Evolutionary conservation across 345 rosid genomes (phyloP), one percentile per base, ranked within the genome.

Genomic region (Raphanus raphanistrum): DNA sequence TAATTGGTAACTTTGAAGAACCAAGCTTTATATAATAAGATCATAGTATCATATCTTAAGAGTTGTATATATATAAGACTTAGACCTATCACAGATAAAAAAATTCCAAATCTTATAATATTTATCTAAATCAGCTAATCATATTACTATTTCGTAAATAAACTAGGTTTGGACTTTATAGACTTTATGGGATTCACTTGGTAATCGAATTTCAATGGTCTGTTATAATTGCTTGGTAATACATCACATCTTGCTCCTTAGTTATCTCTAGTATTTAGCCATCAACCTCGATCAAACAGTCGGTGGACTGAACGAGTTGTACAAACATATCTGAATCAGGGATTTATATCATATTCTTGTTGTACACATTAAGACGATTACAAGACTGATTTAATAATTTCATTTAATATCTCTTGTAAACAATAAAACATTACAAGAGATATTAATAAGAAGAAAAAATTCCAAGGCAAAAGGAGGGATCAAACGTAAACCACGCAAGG

Each of bases 401-500:
- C 21, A 21, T 21, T 21, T 21, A 21, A 21, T 21, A 21, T 21
- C 21, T 21, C 21, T 35, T 27, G 65, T 26, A 36, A 76, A 38
- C 33, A 70, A 28, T 54, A 27, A 77, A 64, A 13, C 16, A 64
- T n/a, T 26, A 70, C 35, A 77, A 63, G 58, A 70, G 55, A 8
- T 33, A 7, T 61, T 3, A 61, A 61, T 5, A 2, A 12, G 50
- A 36, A 15, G 50, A 21, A 76, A 76, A 33, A 41, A 0, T 21
- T n/a, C 2, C 2, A 27, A 58, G 16, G 62, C 55, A 70, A n/a
- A 26, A 66, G 4, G 4, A 28, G 31, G 45, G 33, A 48, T 76
- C 75, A 81, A 62, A 81, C 67, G 32, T 81, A 81, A 73, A 81
- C 81, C 65, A 66, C 57, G 73, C 84, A 81, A 11, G 67, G 75